phyloP scores from a whole-genome alignment of 2,329 filamentous ascomycete genomes.

The Arthrobotrys sinensis region DNA sequence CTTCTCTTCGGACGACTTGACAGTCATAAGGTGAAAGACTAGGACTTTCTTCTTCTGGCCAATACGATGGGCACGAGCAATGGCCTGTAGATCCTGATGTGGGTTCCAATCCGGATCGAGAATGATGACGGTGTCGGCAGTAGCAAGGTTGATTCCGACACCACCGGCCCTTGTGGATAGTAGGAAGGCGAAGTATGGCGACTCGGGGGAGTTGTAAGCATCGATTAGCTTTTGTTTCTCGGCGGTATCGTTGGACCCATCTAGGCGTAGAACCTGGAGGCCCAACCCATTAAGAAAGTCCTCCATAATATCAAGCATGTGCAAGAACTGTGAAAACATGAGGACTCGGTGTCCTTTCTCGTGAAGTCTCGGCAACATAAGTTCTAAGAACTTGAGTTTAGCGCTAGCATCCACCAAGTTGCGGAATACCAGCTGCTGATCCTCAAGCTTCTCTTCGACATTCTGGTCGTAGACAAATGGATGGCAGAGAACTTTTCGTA shows the following conservation, averaged over 20 bases:
- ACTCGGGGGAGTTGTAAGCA: slow-evolving; percentile 88
- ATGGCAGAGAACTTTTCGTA: slow-evolving; percentile 94
- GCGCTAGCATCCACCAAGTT: slow-evolving; percentile 92
- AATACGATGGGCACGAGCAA: slow-evolving; percentile 94
- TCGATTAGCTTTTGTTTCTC: slow-evolving; percentile 97
- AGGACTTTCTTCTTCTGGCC: slow-evolving; percentile 96
- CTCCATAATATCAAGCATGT: slow-evolving; percentile 89
- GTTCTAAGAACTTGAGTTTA: slow-evolving; percentile 86
- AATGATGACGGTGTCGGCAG: slow-evolving; percentile 97
- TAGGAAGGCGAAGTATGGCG: slow-evolving; percentile 87
- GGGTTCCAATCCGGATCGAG: slow-evolving; percentile 98
- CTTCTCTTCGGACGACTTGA: slow-evolving; percentile 90
- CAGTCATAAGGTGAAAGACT: slow-evolving; percentile 94
- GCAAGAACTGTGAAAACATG: slow-evolving; percentile 95
- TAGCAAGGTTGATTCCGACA: slow-evolving; percentile 96
- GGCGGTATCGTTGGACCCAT: slow-evolving; percentile 84
- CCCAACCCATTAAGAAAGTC: slow-evolving; percentile 87
- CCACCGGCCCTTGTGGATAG: slow-evolving; percentile 94
- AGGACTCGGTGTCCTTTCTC: slow-evolving; percentile 90
- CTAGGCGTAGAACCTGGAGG: slow-evolving; percentile 82
- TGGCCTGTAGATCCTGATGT: slow-evolving; percentile 95
- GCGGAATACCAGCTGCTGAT: slow-evolving; percentile 74
- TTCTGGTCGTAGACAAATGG: slow-evolving; percentile 93
- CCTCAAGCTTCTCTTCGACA: slow-evolving; percentile 84
- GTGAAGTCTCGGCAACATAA: slow-evolving; percentile 88